These are phyloP conservation scores for Plectosphaerella sp. DNA, from an alignment of 2,329 filamentous ascomycete species.

Conservation along the genomic window DNA sequence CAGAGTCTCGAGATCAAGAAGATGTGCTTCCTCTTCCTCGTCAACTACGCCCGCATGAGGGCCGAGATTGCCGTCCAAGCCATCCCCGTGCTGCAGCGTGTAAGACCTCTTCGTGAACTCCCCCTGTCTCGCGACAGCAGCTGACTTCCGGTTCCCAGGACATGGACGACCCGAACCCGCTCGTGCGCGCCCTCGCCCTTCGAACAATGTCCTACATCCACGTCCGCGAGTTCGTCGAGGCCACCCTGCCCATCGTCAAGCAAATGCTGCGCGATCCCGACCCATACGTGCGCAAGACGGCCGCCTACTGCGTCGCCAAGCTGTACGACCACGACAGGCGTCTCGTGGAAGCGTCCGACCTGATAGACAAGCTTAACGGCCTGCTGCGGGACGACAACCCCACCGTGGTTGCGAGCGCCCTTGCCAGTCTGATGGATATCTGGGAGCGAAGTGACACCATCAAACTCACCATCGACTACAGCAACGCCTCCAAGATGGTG, in stretches of 20 bases:
- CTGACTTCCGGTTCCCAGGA: slow-evolving; percentile 52
- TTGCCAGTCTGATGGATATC: slow-evolving; percentile 91
- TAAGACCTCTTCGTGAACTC: slow-evolving; percentile 30
- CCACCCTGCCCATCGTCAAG: slow-evolving; percentile 80
- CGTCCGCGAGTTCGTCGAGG: slow-evolving; percentile 91
- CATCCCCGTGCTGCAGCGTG: slow-evolving; percentile 78
- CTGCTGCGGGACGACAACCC: slow-evolving; percentile 95
- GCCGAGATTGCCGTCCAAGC: slow-evolving; percentile 93
- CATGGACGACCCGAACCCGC: slow-evolving; percentile 87
- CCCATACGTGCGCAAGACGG: slow-evolving; percentile 96
- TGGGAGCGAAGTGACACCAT: slow-evolving; percentile 98
- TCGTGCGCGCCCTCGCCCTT: slow-evolving; percentile 82
- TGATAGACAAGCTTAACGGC: slow-evolving; percentile 86
- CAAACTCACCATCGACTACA: slow-evolving; percentile 96
- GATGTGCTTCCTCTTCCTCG: slow-evolving; percentile 98
- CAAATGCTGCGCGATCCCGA: slow-evolving; percentile 79
- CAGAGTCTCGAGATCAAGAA: slow-evolving; percentile 98
- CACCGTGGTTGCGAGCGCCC: slow-evolving; percentile 90
- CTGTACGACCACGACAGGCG: slow-evolving; percentile 93
- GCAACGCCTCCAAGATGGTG: slow-evolving; percentile 96
- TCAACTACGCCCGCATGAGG: slow-evolving; percentile 94
- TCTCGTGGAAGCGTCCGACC: slow-evolving; percentile 83
- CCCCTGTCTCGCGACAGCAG: neutral
- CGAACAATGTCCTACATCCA: slow-evolving; percentile 98
- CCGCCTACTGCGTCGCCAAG: slow-evolving; percentile 93